phyloP scores from a whole-genome alignment of 805 yeast species.

The Schizosaccharomyces lindneri region DNA sequence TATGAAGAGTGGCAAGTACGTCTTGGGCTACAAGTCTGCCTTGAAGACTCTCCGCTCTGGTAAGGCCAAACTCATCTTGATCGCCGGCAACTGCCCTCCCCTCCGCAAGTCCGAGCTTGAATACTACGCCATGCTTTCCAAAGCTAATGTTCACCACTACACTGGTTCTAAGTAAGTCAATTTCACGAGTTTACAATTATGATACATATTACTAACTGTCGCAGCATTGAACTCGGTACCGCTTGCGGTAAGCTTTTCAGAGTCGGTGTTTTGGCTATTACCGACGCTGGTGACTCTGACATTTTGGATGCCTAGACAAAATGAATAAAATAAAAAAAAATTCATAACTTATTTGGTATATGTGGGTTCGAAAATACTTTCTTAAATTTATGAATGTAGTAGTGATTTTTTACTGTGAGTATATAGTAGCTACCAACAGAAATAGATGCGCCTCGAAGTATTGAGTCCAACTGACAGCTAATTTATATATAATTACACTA shows the following conservation, averaged over 20 bases:
- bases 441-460: too few species aligned
- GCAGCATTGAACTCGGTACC: slow-evolving; percentile 22
- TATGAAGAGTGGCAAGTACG: slow-evolving; percentile 97
- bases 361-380: too few species aligned
- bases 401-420: too few species aligned
- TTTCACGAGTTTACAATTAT: background rate
- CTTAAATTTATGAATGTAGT: too few species aligned
- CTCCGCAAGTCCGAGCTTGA: slow-evolving; percentile 98
- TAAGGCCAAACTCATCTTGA: slow-evolving; percentile 92
- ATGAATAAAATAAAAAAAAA: background rate
- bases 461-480: too few species aligned
- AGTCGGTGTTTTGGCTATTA: slow-evolving; percentile 87
- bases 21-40: slow-evolving; percentile 98
- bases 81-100: slow-evolving; percentile 98
- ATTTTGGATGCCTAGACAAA: slow-evolving; percentile 26
- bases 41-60: slow-evolving; percentile 96
- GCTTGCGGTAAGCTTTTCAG: slow-evolving; percentile 99
- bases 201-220: slow-evolving; percentile 3
- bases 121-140: slow-evolving; percentile 99
- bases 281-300: slow-evolving; percentile 99
- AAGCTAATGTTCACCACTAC: slow-evolving; percentile 92
- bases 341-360: background rate
- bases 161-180: slow-evolving; percentile 84
- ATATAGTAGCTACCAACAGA: too few species aligned
- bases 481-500: too few species aligned